Evolutionary conservation across 805 yeast species (phyloP).

Genomic region (Wickerhamiella azyma): DNA sequence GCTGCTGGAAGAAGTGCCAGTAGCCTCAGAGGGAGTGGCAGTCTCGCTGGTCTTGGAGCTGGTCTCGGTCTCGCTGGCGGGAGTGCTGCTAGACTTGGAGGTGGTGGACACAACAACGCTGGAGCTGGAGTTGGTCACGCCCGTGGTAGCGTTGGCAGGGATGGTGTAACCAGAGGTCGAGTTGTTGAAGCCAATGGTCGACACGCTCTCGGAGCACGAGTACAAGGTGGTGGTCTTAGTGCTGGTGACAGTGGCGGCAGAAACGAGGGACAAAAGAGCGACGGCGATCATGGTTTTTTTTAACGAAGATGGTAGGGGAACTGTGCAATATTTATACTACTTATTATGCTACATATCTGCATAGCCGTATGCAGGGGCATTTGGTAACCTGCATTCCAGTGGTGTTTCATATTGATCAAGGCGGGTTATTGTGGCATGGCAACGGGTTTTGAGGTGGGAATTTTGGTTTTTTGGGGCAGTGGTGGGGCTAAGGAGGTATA

Average conservation of each 20-base stretch:
- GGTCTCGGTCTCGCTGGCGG: slow-evolving; percentile 4
- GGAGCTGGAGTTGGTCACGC: not conserved
- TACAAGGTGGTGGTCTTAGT: not conserved
- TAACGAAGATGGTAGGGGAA: too few relatives aligned
- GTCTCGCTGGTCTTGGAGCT: not conserved
- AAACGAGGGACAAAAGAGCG: slow-evolving; percentile 2
- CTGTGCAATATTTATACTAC: not conserved
- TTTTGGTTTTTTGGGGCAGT: not conserved
- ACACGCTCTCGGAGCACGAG: not conserved
- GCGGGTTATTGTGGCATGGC: not conserved
- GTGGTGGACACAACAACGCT: not conserved
- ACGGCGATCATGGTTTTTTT: not conserved
- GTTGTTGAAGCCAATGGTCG: not conserved
- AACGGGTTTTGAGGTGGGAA: not conserved
- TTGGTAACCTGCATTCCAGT: not conserved
- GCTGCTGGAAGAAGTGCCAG: not conserved
- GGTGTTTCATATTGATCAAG: not conserved
- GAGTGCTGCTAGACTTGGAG: not conserved
- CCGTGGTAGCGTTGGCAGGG: too few relatives aligned
- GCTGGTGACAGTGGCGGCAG: slow-evolving; percentile 4
- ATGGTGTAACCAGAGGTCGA: too few relatives aligned
- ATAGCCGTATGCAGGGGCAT: not conserved
- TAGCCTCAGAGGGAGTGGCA: not conserved
- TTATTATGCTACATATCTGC: not conserved
- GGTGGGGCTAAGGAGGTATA: too few relatives aligned